Conservation (phyloP, 495 filamentous ascomycete species). For the Daldinia caldariorum region DNA sequence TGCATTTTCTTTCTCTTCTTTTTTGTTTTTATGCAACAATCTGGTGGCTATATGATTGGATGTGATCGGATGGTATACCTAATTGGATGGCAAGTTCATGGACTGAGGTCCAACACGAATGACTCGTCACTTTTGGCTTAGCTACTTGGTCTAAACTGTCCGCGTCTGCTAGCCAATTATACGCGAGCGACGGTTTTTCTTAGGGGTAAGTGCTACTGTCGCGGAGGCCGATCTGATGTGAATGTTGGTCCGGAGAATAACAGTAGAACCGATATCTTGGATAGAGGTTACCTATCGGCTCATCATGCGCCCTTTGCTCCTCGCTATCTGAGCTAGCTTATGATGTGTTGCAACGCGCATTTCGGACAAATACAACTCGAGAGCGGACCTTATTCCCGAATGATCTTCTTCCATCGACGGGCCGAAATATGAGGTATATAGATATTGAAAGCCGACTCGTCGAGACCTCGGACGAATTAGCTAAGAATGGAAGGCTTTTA, state of each 20-base stretch:
- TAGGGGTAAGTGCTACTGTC: constrained; percentile 16
- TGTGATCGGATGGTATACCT: constrained; percentile 8
- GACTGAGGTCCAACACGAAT: constrained; percentile 3
- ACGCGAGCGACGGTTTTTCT: constrained; percentile 7
- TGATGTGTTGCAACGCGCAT: constrained; percentile 9
- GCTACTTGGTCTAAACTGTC: constrained; percentile 5
- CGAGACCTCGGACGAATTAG: constrained; percentile 9
- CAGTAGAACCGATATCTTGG: constrained; percentile 14
- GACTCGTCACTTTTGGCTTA: constrained; percentile 24
- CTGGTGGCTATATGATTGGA: constrained; percentile 9
- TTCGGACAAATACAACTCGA: constrained; percentile 8
- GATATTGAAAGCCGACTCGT: constrained; percentile 1
- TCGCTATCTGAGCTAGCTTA: not conserved
- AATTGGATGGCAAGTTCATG: constrained; percentile 15
- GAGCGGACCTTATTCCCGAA: constrained; percentile 17
- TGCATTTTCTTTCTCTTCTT: constrained; percentile 1
- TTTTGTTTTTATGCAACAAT: constrained; percentile 14
- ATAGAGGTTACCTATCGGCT: constrained; percentile 11
- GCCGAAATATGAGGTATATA: constrained; percentile 3
- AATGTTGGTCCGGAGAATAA: constrained; percentile 24
- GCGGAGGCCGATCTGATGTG: constrained; percentile 22
- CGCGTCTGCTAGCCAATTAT: constrained; percentile 26
- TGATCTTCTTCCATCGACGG: constrained; percentile 2
- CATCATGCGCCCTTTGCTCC: constrained; percentile 3
- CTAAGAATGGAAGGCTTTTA: constrained; percentile 20